Evolutionary conservation across 192 early-diverging fungal genomes (phyloP).

Genomic region (Paraglomus brasilianum): DNA sequence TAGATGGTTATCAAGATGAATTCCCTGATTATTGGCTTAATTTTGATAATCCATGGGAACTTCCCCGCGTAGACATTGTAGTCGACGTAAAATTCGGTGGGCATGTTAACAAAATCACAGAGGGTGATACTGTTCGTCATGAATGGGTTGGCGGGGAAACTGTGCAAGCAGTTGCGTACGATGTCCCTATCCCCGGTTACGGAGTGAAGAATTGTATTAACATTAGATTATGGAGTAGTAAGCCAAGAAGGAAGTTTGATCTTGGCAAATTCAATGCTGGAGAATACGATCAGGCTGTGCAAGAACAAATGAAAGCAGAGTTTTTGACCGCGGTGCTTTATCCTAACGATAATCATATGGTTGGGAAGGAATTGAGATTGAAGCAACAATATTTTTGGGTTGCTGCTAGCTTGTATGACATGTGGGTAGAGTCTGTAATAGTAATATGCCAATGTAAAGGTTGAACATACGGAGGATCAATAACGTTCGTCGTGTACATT

Average conservation of each 20-base stretch:
- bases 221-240: constrained; percentile 95
- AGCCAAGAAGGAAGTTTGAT: constrained; percentile 87
- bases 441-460: constrained; percentile 9
- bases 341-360: constrained; percentile 98
- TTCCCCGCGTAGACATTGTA: constrained; percentile 87
- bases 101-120: constrained; percentile 67
- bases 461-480: constrained; percentile 47
- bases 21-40: constrained; percentile 97
- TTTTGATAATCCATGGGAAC: constrained; percentile 96
- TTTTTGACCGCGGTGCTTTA: constrained; percentile 95
- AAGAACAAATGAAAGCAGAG: constrained; percentile 88
- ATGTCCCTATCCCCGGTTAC: constrained; percentile 96
- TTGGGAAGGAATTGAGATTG: constrained; percentile 93
- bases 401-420: constrained; percentile 84
- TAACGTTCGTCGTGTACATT: background rate
- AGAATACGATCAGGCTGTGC: constrained; percentile 89
- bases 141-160: constrained; percentile 85
- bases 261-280: constrained; percentile 84
- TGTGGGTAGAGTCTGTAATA: constrained; percentile 33
- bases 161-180: constrained; percentile 92
- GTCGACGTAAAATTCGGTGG: constrained; percentile 92
- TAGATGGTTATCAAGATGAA: constrained; percentile 95
- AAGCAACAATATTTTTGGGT: constrained; percentile 99
- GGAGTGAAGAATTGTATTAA: constrained; percentile 95
- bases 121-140: constrained; percentile 61